Percentiles rank a stretch among this genome's conserved stretches.
Conservation (phyloP, 2,329 filamentous ascomycete species). For the Xylariaceae sp. region DNA sequence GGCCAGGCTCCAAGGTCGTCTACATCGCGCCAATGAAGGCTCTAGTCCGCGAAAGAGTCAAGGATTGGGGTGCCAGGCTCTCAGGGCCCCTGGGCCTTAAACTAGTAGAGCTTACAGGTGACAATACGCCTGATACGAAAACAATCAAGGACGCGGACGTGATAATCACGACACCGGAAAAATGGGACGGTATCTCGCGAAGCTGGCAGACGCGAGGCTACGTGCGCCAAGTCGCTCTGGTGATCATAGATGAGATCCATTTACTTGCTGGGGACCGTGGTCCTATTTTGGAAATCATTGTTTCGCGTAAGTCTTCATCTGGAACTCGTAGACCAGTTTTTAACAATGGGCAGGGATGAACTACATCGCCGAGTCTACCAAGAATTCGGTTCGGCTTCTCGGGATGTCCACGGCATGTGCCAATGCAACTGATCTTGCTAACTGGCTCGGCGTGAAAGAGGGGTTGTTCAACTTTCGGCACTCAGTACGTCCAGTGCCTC, state of each 20-base stretch:
- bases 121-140: constrained; percentile 94
- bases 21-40: constrained; percentile 99
- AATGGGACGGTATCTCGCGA: constrained; percentile 99
- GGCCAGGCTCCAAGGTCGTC: constrained; percentile 92
- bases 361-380: constrained; percentile 92
- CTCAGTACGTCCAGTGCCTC: constrained; percentile 89
- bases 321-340: background rate
- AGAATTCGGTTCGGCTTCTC: constrained; percentile 80
- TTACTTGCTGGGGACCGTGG: constrained; percentile 93
- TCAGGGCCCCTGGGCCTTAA: constrained; percentile 80
- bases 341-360: constrained; percentile 68
- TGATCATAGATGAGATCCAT: constrained; percentile 99
- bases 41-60: constrained; percentile 89
- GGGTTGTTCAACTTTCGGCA: constrained; percentile 96
- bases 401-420: constrained; percentile 99
- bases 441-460: constrained; percentile 96
- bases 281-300: constrained; percentile 97
- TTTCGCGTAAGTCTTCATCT: constrained; percentile 48
- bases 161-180: constrained; percentile 98
- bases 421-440: constrained; percentile 88
- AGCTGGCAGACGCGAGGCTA: constrained; percentile 98
- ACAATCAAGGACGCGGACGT: constrained; percentile 96
- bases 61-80: constrained; percentile 85
- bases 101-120: constrained; percentile 91
- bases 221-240: constrained; percentile 87